Percentiles rank a stretch among this genome's conserved stretches.
phyloP scores from a whole-genome alignment of 148 eudicot species.

The Suaeda aralocaspica region DNA sequence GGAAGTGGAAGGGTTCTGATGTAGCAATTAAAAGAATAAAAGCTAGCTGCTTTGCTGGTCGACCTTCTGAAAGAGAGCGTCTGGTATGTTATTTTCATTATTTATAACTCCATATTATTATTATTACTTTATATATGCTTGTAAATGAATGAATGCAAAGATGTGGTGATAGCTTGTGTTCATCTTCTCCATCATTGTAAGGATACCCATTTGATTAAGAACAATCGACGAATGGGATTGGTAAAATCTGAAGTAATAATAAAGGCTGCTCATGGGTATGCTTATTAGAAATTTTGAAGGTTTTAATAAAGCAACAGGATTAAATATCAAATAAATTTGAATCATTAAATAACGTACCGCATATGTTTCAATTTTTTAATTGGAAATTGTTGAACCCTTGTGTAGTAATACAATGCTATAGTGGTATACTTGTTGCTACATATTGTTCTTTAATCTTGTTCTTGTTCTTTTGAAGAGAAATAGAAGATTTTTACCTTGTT shows the following conservation, averaged over 20 bases:
- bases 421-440: too few relatives aligned
- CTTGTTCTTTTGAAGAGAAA: too few relatives aligned
- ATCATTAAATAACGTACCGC: too few relatives aligned
- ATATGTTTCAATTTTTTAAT: background rate
- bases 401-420: too few relatives aligned
- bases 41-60: conserved; percentile 96
- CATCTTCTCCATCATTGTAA: background rate
- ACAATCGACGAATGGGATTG: background rate
- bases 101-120: background rate
- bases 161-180: background rate
- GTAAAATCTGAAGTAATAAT: background rate
- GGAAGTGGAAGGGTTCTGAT: conserved; percentile 98
- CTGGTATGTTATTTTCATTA: conserved; percentile 50
- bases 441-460: too few relatives aligned
- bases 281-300: background rate
- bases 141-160: background rate
- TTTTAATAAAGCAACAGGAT: background rate
- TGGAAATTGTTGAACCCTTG: background rate
- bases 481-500: too few relatives aligned
- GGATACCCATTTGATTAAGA: background rate
- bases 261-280: background rate
- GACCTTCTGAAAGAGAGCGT: conserved; percentile 89
- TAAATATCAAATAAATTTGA: background rate
- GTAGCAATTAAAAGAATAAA: conserved; percentile 97
- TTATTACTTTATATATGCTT: background rate